Conservation (phyloP, 2,329 filamentous ascomycete species). For the Plectosphaerella plurivora region DNA sequence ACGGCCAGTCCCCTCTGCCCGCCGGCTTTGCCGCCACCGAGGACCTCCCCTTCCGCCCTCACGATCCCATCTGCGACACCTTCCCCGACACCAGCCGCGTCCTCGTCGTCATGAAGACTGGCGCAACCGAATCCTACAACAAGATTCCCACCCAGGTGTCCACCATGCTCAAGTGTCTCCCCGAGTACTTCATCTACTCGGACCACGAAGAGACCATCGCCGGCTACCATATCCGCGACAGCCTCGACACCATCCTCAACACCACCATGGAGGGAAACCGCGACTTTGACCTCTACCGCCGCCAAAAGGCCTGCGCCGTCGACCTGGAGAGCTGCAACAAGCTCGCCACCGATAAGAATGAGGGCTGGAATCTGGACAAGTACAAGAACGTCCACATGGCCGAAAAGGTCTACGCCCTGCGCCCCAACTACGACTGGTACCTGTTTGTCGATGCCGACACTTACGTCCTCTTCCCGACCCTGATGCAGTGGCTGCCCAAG, state of each 20-base stretch:
- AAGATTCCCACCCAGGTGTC: slow-evolving; percentile 50
- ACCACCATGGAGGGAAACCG: slow-evolving; percentile 36
- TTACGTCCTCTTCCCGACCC: slow-evolving; percentile 49
- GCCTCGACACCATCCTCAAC: slow-evolving; percentile 37
- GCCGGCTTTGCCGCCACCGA: slow-evolving; percentile 1
- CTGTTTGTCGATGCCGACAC: slow-evolving; percentile 56
- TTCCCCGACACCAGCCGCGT: slow-evolving; percentile 42
- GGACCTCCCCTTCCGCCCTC: slow-evolving; percentile 11
- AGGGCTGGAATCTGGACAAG: slow-evolving; percentile 53
- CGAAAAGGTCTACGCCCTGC: slow-evolving; percentile 45
- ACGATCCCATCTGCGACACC: slow-evolving; percentile 26
- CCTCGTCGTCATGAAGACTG: slow-evolving; percentile 52
- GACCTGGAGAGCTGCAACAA: slow-evolving; percentile 40
- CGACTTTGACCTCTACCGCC: slow-evolving; percentile 46
- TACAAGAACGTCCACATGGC: slow-evolving; percentile 60
- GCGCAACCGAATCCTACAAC: slow-evolving; percentile 47
- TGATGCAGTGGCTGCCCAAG: slow-evolving; percentile 41
- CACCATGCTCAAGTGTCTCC: slow-evolving; percentile 44
- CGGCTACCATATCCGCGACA: slow-evolving; percentile 39
- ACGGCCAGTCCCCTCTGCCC: background rate
- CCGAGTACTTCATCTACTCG: slow-evolving; percentile 52
- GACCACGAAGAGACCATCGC: slow-evolving; percentile 48
- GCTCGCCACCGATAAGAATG: slow-evolving; percentile 19
- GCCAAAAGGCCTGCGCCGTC: slow-evolving; percentile 38
- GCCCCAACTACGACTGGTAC: slow-evolving; percentile 53